Evolutionary conservation across 140 eudicot species (phyloP).

Genomic region (Senecio squalidus): DNA sequence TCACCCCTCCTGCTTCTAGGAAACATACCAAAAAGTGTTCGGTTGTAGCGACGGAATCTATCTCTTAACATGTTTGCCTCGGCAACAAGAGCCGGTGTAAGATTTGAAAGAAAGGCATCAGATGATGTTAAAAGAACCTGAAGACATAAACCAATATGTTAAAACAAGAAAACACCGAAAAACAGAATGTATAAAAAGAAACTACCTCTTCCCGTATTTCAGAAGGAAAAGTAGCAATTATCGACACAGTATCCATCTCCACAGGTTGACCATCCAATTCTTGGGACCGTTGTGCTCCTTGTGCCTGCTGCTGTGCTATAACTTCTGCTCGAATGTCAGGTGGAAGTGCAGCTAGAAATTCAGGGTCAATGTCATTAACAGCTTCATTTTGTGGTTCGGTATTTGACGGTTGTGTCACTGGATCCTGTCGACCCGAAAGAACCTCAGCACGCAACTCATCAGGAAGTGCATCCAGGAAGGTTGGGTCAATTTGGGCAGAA

Average conservation of each 20-base stretch:
- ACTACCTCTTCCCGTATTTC: conserved; percentile 93
- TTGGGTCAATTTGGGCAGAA: conserved; percentile 81
- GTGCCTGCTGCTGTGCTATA: conserved; percentile 92
- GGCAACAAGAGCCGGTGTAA: conserved; percentile 97
- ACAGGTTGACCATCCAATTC: conserved; percentile 98
- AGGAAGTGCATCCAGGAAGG: conserved; percentile 98
- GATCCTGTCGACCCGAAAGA: conserved; percentile 81
- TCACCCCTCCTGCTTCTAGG: conserved; percentile 94
- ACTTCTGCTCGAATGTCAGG: conserved; percentile 98
- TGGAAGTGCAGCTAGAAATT: conserved; percentile 96
- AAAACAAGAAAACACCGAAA: not conserved
- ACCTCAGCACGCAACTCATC: conserved; percentile 98
- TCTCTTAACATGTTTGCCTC: conserved; percentile 98
- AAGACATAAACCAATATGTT: not conserved
- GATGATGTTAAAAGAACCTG: conserved; percentile 97
- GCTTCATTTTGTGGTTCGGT: conserved; percentile 73
- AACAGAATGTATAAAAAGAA: not conserved
- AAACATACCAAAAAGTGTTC: conserved; percentile 85
- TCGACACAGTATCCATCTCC: conserved; percentile 97
- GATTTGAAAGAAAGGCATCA: conserved; percentile 94
- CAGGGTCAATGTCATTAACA: conserved; percentile 99
- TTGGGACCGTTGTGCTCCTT: conserved; percentile 80
- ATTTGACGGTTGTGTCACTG: conserved; percentile 44
- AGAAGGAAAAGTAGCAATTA: conserved; percentile 96
- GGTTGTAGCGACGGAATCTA: conserved; percentile 82